Percentiles rank a stretch among this genome's conserved stretches.
These are phyloP conservation scores for Botrytis sinoallii DNA, from an alignment of 2,329 filamentous ascomycete genomes.

Conservation along the genomic window DNA sequence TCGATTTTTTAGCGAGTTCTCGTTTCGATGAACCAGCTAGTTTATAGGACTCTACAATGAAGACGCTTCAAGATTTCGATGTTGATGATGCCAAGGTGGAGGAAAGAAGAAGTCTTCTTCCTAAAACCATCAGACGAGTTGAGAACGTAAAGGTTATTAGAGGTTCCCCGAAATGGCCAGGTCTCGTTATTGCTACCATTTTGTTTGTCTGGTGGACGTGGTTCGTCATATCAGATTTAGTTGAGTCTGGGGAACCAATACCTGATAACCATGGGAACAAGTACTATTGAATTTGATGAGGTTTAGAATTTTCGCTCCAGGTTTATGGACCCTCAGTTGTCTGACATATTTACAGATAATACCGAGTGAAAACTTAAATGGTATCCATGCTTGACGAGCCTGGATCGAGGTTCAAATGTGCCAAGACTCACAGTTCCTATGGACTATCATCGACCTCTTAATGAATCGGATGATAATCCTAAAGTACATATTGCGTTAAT, in stretches of 20 bases:
- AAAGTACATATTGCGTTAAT: slow-evolving; percentile 35
- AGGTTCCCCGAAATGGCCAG: slow-evolving; percentile 5
- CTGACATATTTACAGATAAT: slow-evolving; percentile 38
- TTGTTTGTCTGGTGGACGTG: slow-evolving; percentile 21
- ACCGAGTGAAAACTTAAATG: slow-evolving; percentile 46
- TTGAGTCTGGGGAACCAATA: not conserved
- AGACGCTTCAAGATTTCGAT: slow-evolving; percentile 13
- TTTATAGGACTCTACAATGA: not conserved
- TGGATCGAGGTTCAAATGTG: slow-evolving; percentile 38
- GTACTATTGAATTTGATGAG: slow-evolving; percentile 14
- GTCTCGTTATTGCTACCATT: slow-evolving; percentile 13
- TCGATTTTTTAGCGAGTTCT: not conserved
- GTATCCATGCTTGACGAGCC: slow-evolving; percentile 41
- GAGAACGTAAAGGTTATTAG: not conserved
- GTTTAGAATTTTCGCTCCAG: not conserved
- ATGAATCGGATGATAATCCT: slow-evolving; percentile 33
- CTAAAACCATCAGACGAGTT: not conserved
- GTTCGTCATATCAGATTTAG: slow-evolving; percentile 13
- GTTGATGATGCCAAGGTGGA: slow-evolving; percentile 11
- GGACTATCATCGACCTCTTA: slow-evolving; percentile 45
- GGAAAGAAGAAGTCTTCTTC: slow-evolving; percentile 17
- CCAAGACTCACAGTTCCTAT: slow-evolving; percentile 48
- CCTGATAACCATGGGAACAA: not conserved
- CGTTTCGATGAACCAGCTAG: not conserved
- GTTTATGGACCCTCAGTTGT: not conserved